Percentiles rank a stretch among this genome's conserved stretches.
phyloP scores from a whole-genome alignment of 108 stramenopile species.

The Discostella stelligeroides region DNA sequence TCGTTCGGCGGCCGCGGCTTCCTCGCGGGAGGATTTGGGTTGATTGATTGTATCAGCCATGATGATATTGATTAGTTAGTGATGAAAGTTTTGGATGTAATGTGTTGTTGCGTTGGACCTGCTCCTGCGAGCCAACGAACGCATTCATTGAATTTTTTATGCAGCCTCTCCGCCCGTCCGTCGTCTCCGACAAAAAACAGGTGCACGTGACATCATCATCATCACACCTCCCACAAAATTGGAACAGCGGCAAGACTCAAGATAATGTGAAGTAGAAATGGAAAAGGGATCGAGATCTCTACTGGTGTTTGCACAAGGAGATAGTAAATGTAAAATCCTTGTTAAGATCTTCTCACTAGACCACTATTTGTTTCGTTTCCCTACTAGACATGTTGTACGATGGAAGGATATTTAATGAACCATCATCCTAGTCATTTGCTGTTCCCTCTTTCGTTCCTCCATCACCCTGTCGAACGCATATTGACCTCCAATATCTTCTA shows the following conservation, averaged over 20 bases:
- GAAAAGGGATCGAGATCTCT: no score
- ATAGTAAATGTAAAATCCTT: background rate
- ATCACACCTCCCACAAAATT: no score
- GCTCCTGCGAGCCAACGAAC: background rate
- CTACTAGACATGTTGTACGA: slow-evolving; percentile 18
- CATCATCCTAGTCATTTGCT: slow-evolving; percentile 2
- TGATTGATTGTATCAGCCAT: slow-evolving; percentile 6
- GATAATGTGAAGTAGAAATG: no score
- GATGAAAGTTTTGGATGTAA: no score
- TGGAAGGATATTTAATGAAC: slow-evolving; percentile 8
- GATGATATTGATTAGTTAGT: no score
- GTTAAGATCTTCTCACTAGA: background rate
- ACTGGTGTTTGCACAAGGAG: background rate
- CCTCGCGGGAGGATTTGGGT: slow-evolving; percentile 25
- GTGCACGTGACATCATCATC: no score
- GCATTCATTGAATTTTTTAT: background rate
- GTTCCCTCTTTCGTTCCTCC: slow-evolving; percentile 58
- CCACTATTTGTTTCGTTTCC: background rate
- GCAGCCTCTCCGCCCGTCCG: no score
- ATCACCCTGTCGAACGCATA: slow-evolving; percentile 71
- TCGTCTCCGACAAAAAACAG: no score
- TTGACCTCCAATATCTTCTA: slow-evolving; percentile 70
- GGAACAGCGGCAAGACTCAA: no score
- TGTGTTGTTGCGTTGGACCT: background rate
- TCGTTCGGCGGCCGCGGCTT: slow-evolving; percentile 32